Base-by-base conservation (phyloP, 441 rosid species). In the Sinapis alba region DNA sequence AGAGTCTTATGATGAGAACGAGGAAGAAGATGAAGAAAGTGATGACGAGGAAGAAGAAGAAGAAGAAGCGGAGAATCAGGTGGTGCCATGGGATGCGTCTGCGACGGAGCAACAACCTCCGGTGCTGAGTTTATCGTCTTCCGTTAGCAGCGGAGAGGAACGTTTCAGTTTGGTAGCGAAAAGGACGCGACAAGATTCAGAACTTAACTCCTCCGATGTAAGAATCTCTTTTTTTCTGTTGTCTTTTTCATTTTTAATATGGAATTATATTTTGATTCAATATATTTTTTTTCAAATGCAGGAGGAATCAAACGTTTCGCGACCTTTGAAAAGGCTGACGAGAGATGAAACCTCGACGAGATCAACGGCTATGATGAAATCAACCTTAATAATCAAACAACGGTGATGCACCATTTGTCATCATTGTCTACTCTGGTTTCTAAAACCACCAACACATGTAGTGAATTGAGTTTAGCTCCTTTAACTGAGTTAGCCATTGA, bases 51-150 rank as follows among this genome's bases (percentile, higher is more conserved):
- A 54, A 0, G 86, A 68, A 0, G 79, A 86, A 20, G 94, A 84
- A 4, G 87, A 85, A 21, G 94, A 84, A 6, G 87, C 73, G 1
- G 94, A 89, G 16, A 92, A 92, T 83, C 99, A 92, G 77, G 97
- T 92, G 72, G 97, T 94, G 21, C 97, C 99, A 0, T 90, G 84
- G 90, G 83, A 94, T 26, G 61, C 74, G 8, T 56, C 19, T 24
- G 65, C 86, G 38, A 56, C 77, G 10, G 73, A 62, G 53, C 61
- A 34, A 36, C 83, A 81, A 26, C 78, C 66, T 57, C 82, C 85
- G 18, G 80, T 27, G 54, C 63, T 77, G 74, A 84, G 84, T 60
- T 78, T 77, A 2, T 78, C 76, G 59, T 86, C 88, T 72, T 90
- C 91, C 61, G 66, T 65, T 63, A 43, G 76, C 27, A 38, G 56